These are phyloP conservation scores for Saccharomyces hybrid DNA, from an alignment of 1,139 yeast species.

Conservation along the genomic window DNA sequence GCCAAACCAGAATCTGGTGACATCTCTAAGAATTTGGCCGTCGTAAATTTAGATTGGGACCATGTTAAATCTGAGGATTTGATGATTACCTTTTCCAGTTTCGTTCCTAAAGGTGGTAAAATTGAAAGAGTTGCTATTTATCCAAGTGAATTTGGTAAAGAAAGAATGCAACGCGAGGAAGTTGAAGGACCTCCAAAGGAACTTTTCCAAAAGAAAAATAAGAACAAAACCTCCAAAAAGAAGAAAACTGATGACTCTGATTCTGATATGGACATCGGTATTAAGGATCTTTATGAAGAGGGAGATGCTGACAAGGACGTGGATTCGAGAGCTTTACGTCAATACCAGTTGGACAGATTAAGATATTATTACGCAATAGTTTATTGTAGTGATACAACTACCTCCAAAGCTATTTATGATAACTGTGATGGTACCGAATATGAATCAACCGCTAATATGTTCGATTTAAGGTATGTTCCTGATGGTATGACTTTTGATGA, in stretches of 20 bases:
- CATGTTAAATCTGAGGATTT: constrained; percentile 77
- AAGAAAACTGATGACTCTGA: constrained; percentile 36
- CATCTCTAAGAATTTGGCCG: constrained; percentile 75
- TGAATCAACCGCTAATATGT: constrained; percentile 91
- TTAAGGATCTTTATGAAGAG: constrained; percentile 61
- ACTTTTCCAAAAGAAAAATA: constrained; percentile 47
- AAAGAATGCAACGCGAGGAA: constrained; percentile 85
- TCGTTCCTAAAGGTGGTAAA: constrained; percentile 69
- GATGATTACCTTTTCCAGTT: constrained; percentile 83
- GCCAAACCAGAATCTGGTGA: constrained; percentile 74
- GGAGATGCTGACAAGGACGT: constrained; percentile 66
- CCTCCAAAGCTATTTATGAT: constrained; percentile 71
- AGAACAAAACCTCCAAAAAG: constrained; percentile 33
- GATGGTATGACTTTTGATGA: constrained; percentile 83
- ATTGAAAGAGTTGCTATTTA: constrained; percentile 67
- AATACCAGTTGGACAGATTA: constrained; percentile 78
- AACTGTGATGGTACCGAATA: constrained; percentile 93
- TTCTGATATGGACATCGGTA: constrained; percentile 46
- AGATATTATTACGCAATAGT: constrained; percentile 93
- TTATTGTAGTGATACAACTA: constrained; percentile 61
- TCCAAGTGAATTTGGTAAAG: constrained; percentile 92
- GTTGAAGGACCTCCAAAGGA: constrained; percentile 89
- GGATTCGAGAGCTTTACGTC: constrained; percentile 57
- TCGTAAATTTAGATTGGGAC: constrained; percentile 97
- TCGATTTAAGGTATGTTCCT: constrained; percentile 88